phyloP scores from a whole-genome alignment of 176 grass and related monocot species.

The Calamus simplicifolius region DNA sequence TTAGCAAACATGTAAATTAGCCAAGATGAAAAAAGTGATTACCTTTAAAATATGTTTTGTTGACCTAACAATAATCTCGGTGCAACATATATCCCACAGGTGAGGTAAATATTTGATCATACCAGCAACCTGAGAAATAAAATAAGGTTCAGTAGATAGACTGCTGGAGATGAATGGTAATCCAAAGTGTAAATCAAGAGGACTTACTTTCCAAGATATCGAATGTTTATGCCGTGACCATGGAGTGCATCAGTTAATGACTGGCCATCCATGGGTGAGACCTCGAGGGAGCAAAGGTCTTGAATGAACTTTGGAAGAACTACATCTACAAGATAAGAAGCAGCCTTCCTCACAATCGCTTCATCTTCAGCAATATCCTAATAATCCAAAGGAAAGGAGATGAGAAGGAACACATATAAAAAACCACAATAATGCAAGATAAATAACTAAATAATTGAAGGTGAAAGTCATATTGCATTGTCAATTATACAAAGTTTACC shows the following conservation, averaged over 20 bases:
- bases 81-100: slow-evolving; percentile 60
- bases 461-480: background rate
- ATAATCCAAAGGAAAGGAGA: slow-evolving; percentile 14
- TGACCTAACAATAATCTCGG: slow-evolving; percentile 88
- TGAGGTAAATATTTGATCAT: slow-evolving; percentile 82
- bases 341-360: slow-evolving; percentile 63
- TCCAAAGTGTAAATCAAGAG: background rate
- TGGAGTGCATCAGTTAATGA: slow-evolving; percentile 81
- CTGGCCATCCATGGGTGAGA: slow-evolving; percentile 95
- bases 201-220: slow-evolving; percentile 87
- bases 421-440: slow-evolving; percentile 16
- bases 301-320: slow-evolving; percentile 91
- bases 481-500: slow-evolving; percentile 35
- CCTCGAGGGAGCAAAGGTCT: slow-evolving; percentile 82
- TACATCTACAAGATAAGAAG: slow-evolving; percentile 58
- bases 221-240: slow-evolving; percentile 84
- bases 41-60: slow-evolving; percentile 95
- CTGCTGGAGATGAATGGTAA: no score
- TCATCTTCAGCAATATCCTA: slow-evolving; percentile 81
- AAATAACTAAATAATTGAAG: slow-evolving; percentile 1
- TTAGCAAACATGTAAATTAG: no score
- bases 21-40: background rate
- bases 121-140: slow-evolving; percentile 57
- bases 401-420: background rate
- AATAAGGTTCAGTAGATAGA: slow-evolving; percentile 16